A percentile compares a stretch with the other conserved stretches of the same genome.
Evolutionary conservation across 768 basidiomycete genomes (phyloP).

Genomic region (Chalciporus pseudorubinellus): DNA sequence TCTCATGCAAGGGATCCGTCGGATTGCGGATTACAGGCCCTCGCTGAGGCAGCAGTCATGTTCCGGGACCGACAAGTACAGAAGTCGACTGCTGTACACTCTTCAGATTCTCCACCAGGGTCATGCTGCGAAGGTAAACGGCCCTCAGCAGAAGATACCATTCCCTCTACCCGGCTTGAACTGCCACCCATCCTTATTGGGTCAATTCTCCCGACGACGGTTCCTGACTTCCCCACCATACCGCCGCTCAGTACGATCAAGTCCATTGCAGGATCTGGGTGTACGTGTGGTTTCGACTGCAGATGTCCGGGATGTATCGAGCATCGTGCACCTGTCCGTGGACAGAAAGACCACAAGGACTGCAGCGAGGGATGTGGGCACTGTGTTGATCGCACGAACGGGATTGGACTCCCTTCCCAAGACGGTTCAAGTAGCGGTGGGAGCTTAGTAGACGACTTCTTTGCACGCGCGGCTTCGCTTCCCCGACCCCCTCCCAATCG

Average conservation of each 20-base stretch:
- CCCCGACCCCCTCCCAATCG: conserved; percentile 52
- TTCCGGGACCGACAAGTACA: conserved; percentile 10
- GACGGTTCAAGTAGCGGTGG: conserved; percentile 9
- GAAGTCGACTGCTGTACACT: conserved; percentile 2
- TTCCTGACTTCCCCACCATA: conserved; percentile 53
- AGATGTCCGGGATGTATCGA: conserved; percentile 71
- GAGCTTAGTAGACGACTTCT: conserved; percentile 59
- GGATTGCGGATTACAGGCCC: conserved; percentile 30
- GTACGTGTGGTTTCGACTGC: conserved; percentile 68
- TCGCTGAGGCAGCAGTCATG: conserved; percentile 38
- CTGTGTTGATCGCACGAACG: conserved; percentile 55
- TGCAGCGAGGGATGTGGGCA: conserved; percentile 54
- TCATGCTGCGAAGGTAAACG: conserved; percentile 19
- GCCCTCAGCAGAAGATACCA: neutral
- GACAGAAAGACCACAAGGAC: conserved; percentile 35
- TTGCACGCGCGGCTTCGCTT: conserved; percentile 65
- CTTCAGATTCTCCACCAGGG: conserved; percentile 11
- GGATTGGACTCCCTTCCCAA: conserved; percentile 42
- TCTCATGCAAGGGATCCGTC: neutral
- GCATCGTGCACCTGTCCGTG: conserved; percentile 57
- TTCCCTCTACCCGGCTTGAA: conserved; percentile 33
- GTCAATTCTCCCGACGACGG: conserved; percentile 17
- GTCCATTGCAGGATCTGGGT: conserved; percentile 65
- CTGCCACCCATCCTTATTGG: conserved; percentile 47
- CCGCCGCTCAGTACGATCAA: conserved; percentile 58